These are phyloP conservation scores for Thielaviopsis ethacetica DNA, from an alignment of 2,329 filamentous ascomycete species.

Conservation along the genomic window DNA sequence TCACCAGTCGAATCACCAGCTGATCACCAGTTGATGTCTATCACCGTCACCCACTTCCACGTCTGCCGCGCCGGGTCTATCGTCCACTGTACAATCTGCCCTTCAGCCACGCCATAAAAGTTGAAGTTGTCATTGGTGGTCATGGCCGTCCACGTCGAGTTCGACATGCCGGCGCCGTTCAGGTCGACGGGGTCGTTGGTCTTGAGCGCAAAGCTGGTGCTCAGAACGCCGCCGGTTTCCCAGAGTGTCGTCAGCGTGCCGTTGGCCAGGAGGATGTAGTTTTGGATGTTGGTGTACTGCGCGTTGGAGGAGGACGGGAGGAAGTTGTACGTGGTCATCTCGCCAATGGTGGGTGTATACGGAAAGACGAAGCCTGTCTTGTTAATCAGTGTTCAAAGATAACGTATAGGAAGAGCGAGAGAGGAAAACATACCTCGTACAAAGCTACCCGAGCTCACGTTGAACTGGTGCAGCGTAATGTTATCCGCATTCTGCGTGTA, in stretches of 20 bases:
- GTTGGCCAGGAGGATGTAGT: background rate
- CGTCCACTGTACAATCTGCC: background rate
- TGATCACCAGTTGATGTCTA: background rate
- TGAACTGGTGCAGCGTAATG: background rate
- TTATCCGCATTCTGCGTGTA: background rate
- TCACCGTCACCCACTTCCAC: background rate
- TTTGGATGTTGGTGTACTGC: background rate
- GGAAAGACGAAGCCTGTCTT: background rate
- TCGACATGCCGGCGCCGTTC: background rate
- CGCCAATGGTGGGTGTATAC: background rate
- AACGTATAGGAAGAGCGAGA: too few species aligned
- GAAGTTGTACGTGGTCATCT: background rate
- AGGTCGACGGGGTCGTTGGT: background rate
- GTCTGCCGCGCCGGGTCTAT: background rate
- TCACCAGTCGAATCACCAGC: too few species aligned
- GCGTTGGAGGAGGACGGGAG: background rate
- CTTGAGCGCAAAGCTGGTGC: background rate
- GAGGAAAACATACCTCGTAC: background rate
- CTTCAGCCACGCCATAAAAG: background rate
- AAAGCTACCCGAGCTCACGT: background rate
- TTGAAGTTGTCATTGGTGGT: background rate
- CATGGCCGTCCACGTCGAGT: background rate
- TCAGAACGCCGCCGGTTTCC: background rate
- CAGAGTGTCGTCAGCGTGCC: background rate
- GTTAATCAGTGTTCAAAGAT: too few species aligned